Evolutionary conservation across 2,329 filamentous ascomycete species (phyloP).

Genomic region (Colletotrichum higginsianum): DNA sequence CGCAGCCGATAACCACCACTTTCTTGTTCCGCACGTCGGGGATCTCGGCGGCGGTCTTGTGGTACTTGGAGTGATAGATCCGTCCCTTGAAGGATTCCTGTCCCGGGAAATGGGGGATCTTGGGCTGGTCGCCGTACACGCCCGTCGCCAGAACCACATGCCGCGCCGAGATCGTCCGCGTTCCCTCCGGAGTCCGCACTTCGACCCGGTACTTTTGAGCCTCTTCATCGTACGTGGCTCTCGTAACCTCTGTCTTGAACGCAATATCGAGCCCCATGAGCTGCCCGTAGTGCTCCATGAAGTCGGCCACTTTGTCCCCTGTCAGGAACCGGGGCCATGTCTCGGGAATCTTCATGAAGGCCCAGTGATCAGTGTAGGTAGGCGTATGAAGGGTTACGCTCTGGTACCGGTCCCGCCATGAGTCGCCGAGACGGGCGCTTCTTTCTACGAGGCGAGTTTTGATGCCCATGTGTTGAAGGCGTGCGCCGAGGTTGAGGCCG

Average conservation of each 20-base stretch:
- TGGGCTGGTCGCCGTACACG: constrained; percentile 56
- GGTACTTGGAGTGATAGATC: constrained; percentile 60
- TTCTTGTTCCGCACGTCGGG: constrained; percentile 52
- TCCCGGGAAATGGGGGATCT: constrained; percentile 57
- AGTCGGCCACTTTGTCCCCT: constrained; percentile 63
- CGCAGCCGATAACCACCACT: constrained; percentile 63
- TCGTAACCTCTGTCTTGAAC: constrained; percentile 56
- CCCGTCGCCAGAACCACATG: constrained; percentile 65
- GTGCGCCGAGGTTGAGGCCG: constrained; percentile 56
- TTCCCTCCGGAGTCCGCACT: constrained; percentile 45
- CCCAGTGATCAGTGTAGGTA: constrained; percentile 46
- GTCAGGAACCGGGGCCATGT: constrained; percentile 53
- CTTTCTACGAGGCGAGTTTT: constrained; percentile 59
- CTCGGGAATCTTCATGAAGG: constrained; percentile 46
- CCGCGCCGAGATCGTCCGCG: constrained; percentile 51
- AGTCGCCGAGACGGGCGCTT: constrained; percentile 62
- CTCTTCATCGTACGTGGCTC: constrained; percentile 55
- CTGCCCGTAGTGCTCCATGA: constrained; percentile 63
- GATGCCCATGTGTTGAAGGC: constrained; percentile 48
- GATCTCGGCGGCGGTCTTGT: constrained; percentile 56
- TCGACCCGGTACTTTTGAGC: constrained; percentile 56
- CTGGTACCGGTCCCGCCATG: constrained; percentile 65
- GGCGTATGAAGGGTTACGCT: constrained; percentile 45
- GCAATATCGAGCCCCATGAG: constrained; percentile 65
- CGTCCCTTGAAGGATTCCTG: constrained; percentile 58